Base-by-base conservation (phyloP, 495 filamentous ascomycete genomes). In the Podospora australis region DNA sequence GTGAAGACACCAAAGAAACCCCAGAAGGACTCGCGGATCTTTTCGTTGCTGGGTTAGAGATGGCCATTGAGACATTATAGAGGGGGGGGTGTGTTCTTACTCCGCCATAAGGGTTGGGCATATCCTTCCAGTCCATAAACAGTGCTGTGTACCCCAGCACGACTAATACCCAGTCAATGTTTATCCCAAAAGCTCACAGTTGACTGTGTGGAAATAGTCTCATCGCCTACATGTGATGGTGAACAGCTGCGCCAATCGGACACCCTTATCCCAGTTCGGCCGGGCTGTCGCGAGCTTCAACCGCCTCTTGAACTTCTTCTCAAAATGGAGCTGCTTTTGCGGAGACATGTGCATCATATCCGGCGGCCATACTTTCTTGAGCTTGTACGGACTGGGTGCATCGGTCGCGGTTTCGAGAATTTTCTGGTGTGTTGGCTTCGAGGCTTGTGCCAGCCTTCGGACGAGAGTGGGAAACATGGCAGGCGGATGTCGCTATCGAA, bases 311-410 rank as follows among this genome's bases (percentile, higher is more conserved):
- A 85, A 87, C 50, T 81, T 78, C 46, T 82, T 79, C 64, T 94
- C 88, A 49, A 90, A 79, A 4, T 82, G 78, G 67, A 97, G 92
- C 63, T 96, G 86, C 56, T 97, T 83, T 61, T 86, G 89, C 13
- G 71, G 66, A 4, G 82, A 80, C 41, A 99, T 78, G 59, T 86
- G 83, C 41, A 70, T 69, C 73, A 97, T 89, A 65, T 96, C 88
- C 2, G 92, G 92, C 17, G 92, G 92, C 94, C 94, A 99, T 64
- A 79, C 67, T 50, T 83, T 84, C 64, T 90, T 88, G n/a, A 87
- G 84, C 62, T 79, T 82, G 76, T 85, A 90, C 1, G 70, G 78
- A 54, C 78, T 82, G 11, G 39, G 52, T 22, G 54, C 59, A 11
- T 52, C 34, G 6, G 34, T 9, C 13, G 16, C 1, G 8, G 47